These are phyloP conservation scores for Vanrija sp. DNA, from an alignment of 1,284 basidiomycete species.

Conservation along the genomic window DNA sequence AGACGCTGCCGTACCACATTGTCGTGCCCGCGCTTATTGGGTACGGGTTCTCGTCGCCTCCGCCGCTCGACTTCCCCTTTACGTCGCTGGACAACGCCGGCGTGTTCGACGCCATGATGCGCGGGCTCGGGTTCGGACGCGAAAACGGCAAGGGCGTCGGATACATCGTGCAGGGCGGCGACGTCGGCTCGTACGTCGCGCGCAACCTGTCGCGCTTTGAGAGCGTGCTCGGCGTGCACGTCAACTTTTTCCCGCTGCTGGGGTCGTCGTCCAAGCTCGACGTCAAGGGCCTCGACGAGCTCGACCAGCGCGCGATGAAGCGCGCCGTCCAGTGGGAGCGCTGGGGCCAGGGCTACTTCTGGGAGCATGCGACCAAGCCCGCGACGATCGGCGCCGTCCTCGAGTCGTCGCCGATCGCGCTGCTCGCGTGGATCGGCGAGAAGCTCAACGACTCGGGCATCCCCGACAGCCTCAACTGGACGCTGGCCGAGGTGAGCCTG, in stretches of 20 bases:
- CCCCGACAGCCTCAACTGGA: constrained; percentile 20
- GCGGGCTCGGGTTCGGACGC: constrained; percentile 40
- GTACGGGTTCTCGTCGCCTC: constrained; percentile 38
- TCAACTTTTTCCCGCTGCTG: constrained; percentile 28
- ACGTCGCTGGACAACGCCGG: constrained; percentile 29
- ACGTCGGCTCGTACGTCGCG: constrained; percentile 39
- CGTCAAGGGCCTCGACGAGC: constrained; percentile 11
- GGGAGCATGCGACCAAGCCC: constrained; percentile 44
- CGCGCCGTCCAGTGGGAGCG: constrained; percentile 9
- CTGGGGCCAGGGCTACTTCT: constrained; percentile 16
- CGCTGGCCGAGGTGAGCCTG: constrained; percentile 45
- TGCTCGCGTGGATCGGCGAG: constrained; percentile 51
- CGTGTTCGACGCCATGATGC: constrained; percentile 41
- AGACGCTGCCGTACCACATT: constrained; percentile 30
- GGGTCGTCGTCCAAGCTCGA: constrained; percentile 3
- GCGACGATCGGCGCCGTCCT: constrained; percentile 48
- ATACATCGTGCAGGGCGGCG: constrained; percentile 47
- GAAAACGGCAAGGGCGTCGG: constrained; percentile 8
- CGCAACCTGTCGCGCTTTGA: constrained; percentile 23
- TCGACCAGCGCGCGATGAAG: constrained; percentile 7
- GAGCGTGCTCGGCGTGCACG: constrained; percentile 26
- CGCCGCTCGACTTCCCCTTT: constrained; percentile 39
- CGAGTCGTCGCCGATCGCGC: constrained; percentile 44
- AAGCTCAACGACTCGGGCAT: constrained; percentile 32
- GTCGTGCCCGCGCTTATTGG: constrained; percentile 40